Conservation (phyloP, 2,329 filamentous ascomycete species). For the Myrmaecium sp. region DNA sequence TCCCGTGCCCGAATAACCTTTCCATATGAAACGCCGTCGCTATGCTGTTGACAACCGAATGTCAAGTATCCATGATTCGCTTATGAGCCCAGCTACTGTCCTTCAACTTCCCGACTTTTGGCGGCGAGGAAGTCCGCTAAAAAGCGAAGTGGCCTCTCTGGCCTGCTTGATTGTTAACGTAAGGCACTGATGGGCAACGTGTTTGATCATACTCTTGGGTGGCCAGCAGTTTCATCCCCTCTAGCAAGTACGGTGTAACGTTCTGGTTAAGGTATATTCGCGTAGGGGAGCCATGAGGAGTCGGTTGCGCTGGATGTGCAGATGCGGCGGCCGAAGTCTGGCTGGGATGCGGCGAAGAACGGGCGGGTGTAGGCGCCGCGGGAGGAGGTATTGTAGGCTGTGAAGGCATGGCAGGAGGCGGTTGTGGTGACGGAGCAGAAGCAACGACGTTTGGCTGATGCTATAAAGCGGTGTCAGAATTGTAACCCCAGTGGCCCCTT, state of each 20-base stretch:
- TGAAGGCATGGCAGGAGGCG: too few relatives aligned
- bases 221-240: conserved; percentile 34
- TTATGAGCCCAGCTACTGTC: conserved; percentile 5
- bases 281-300: conserved; percentile 30
- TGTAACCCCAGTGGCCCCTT: too few relatives aligned
- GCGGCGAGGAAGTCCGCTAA: conserved; percentile 29
- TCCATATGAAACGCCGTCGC: conserved; percentile 5
- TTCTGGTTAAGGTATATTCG: conserved; percentile 32
- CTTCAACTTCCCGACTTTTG: conserved; percentile 32
- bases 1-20: too few relatives aligned
- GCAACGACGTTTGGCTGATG: too few relatives aligned
- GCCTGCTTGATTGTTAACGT: conserved; percentile 9
- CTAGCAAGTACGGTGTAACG: conserved; percentile 32
- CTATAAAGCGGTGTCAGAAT: too few relatives aligned
- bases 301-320: conserved; percentile 19
- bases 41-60: conserved; percentile 3
- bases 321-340: conserved; percentile 7
- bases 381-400: too few relatives aligned
- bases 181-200: background rate
- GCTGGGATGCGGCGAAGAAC: conserved; percentile 19
- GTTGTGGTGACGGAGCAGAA: too few relatives aligned
- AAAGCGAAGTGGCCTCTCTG: conserved; percentile 33
- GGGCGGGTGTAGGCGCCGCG: conserved; percentile 10
- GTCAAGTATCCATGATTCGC: conserved; percentile 1
- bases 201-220: conserved; percentile 21